Evolutionary conservation across 192 early-diverging fungal genomes (phyloP), one percentile per base, ranked within the genome.

Genomic region (Gigaspora rosea): DNA sequence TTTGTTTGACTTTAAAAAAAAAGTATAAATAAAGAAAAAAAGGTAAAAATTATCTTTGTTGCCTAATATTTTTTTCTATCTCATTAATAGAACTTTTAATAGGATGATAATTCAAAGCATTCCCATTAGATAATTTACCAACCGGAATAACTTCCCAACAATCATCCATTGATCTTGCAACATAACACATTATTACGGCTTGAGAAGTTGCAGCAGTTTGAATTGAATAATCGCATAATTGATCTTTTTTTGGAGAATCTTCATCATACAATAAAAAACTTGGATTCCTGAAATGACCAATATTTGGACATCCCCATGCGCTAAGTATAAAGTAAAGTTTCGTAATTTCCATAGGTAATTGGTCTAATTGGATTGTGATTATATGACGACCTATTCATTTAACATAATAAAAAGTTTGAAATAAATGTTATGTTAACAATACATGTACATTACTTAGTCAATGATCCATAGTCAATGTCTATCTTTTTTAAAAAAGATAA

Each of bases 261-360:
- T 9, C 48, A 48, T 78, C 77, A 58, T 33, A 71, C 56, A 78
- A 33, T 20, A 58, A 20, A 63, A 78, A 78, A 15, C 16, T 41
- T 33, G 77, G 77, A n/a, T 50, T 78, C 33, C 6, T 15, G 47
- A 57, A 78, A 13, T 56, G 33, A 2, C 65, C 65, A 57, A 78
- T 78, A 41, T 75, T 72, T 11, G 51, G 51, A 8, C 70, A 72
- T n/a, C 35, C 3, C n/a, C 13, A 78, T 51, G 77, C 54, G 11
- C 77, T 78, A 22, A 78, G 32, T 9, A 78, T 50, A 73, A 78
- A 78, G 27, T 78, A 78, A 51, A 78, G 41, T 12, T 78, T 75
- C 16, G 56, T 68, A 3, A 78, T 68, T 1, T 72, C 13, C 15
- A 10, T 15, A 2, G 77, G 77, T 12, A 78, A n/a, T 36, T 22